Evolutionary conservation across 225 moss, liverwort and hornwort genomes (phyloP), one percentile per base, ranked within the genome.

Genomic region (Bryoerythrophyllum caledonicum): DNA sequence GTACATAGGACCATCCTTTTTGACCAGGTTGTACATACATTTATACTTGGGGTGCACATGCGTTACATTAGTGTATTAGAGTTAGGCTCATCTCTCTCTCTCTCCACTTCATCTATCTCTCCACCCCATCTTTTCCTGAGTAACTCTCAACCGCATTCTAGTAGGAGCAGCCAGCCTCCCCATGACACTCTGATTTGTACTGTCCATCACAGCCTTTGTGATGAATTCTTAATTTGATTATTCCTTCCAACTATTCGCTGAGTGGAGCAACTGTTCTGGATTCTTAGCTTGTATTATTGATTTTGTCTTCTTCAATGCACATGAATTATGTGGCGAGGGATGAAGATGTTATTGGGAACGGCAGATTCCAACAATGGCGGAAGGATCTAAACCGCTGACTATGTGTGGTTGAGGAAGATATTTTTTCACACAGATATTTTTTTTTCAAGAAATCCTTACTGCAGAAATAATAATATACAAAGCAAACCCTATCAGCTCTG

Each of bases 11-110:
- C 21, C 5, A 53, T n/a, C 69, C 46, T 73, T 38, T 63, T 73
- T 55, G 68, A 63, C 73, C 8, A 68, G 27, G 17, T 60, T 83
- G 79, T 83, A 68, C 27, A 67, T 79, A 52, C 80, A 80, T 73
- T 77, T 60, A 80, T 65, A 58, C 59, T 69, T 28, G 63, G 68
- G 68, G 56, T 75, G 52, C 58, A 32, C 32, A 3, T 32, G 4
- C 5, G 32, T 5, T 30, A 24, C 68, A 19, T 48, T 19, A 73
- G 37, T 80, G 19, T n/a, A 56, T 63, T 64, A 72, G 61, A 66
- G 74, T 28, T 55, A 60, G 73, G 15, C 74, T 70, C 20, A 13
- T 37, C 38, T 35, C 60, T 61, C 60, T 26, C 21, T 70, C 41
- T 43, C 34, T 74, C 52, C 24, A 25, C 69, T 4, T 30, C 60